Evolutionary conservation across 1,284 basidiomycete species (phyloP).

Genomic region (Boletellus dicymbophilus): DNA sequence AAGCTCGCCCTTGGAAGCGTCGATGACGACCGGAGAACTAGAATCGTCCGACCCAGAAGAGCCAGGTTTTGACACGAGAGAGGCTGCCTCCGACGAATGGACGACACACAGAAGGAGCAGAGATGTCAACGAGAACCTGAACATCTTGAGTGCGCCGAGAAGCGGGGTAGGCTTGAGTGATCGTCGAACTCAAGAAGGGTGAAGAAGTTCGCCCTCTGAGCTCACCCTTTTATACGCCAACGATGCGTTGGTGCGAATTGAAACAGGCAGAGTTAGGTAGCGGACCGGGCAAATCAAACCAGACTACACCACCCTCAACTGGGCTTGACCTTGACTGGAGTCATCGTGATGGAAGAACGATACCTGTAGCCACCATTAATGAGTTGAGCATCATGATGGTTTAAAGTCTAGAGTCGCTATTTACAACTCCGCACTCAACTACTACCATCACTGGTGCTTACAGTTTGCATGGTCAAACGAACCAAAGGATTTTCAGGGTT

Average conservation of each 20-base stretch:
- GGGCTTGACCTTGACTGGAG: not conserved
- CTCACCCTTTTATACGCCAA: slow-evolving; percentile 13
- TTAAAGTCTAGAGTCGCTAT: too few relatives aligned
- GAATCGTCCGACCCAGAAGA: slow-evolving; percentile 5
- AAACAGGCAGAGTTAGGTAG: slow-evolving; percentile 11
- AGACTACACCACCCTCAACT: not conserved
- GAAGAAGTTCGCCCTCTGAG: not conserved
- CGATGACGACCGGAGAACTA: slow-evolving; percentile 11
- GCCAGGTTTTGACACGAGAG: slow-evolving; percentile 10
- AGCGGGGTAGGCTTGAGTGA: slow-evolving; percentile 16
- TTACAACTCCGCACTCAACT: slow-evolving; percentile 16
- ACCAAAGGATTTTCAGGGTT: slow-evolving; percentile 51
- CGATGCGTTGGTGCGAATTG: slow-evolving; percentile 5
- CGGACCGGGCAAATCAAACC: slow-evolving; percentile 1
- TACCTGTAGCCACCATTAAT: too few relatives aligned
- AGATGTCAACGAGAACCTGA: slow-evolving; percentile 8
- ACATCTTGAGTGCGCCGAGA: slow-evolving; percentile 23
- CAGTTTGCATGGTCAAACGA: slow-evolving; percentile 33
- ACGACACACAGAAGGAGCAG: slow-evolving; percentile 16
- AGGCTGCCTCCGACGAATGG: slow-evolving; percentile 16
- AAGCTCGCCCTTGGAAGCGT: slow-evolving; percentile 24
- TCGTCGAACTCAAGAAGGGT: slow-evolving; percentile 3
- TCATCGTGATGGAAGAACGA: too few relatives aligned
- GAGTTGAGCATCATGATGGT: too few relatives aligned
- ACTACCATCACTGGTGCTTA: not conserved